phyloP scores from a whole-genome alignment of 2,329 filamentous ascomycete genomes.

The Gnomoniopsis sp. region DNA sequence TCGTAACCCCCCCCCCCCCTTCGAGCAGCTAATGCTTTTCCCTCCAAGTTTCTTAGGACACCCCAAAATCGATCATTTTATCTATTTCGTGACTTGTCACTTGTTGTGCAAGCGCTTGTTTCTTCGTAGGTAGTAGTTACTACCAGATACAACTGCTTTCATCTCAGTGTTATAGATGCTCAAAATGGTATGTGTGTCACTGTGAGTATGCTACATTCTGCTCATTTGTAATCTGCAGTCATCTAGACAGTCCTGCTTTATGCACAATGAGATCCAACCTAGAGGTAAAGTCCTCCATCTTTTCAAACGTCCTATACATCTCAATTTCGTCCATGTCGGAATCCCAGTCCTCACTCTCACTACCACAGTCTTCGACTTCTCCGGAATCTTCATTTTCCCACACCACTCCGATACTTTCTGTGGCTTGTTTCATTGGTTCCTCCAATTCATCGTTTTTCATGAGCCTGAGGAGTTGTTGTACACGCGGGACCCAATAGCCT shows the following conservation, averaged over 20 bases:
- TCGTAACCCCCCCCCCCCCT: too few relatives aligned
- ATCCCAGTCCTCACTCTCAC: neutral
- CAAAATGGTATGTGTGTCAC: too few relatives aligned
- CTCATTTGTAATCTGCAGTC: neutral
- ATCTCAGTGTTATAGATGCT: too few relatives aligned
- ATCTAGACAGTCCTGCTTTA: neutral
- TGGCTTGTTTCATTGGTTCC: neutral
- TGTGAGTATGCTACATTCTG: too few relatives aligned
- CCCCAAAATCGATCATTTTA: too few relatives aligned
- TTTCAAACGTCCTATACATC: neutral
- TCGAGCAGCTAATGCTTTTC: too few relatives aligned
- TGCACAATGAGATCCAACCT: neutral
- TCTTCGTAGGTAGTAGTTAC: too few relatives aligned
- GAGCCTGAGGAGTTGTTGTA: neutral
- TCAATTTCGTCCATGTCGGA: neutral
- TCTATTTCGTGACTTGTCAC: too few relatives aligned
- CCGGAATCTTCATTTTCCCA: neutral
- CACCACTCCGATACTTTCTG: neutral
- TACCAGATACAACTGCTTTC: too few relatives aligned
- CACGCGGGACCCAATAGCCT: neutral
- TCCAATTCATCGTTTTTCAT: neutral
- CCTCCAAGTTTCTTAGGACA: too few relatives aligned
- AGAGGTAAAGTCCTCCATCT: neutral
- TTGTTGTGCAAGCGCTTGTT: too few relatives aligned
- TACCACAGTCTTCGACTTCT: neutral